Percentiles rank a stretch among this genome's conserved stretches.
These are phyloP conservation scores for Magnolia kwangsiensis DNA, from an alignment of 164 flowering plant species.

Conservation along the genomic window DNA sequence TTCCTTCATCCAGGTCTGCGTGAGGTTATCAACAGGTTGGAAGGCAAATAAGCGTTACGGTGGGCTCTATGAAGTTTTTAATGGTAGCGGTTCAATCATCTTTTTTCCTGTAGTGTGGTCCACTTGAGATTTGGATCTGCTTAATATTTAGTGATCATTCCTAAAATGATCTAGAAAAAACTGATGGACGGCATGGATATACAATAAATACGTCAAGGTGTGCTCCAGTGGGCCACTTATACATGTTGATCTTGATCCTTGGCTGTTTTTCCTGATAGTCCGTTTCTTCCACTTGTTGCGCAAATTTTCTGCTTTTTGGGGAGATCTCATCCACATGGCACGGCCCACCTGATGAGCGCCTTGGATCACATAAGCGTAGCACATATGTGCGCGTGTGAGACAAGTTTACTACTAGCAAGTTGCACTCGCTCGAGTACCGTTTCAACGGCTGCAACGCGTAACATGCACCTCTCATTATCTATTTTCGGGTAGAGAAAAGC, in stretches of 20 bases:
- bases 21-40: too few relatives aligned
- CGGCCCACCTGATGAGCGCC: background rate
- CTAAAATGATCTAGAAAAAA: too few relatives aligned
- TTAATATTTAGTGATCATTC: too few relatives aligned
- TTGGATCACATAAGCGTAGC: background rate
- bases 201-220: too few relatives aligned
- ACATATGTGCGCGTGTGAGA: background rate
- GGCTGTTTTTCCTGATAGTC: background rate
- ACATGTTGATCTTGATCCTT: background rate
- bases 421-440: background rate
- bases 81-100: too few relatives aligned
- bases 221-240: background rate
- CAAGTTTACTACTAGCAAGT: background rate
- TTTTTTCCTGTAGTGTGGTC: too few relatives aligned
- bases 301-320: background rate
- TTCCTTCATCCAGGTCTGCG: too few relatives aligned
- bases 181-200: too few relatives aligned
- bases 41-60: too few relatives aligned
- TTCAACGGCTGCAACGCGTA: background rate
- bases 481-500: too few relatives aligned
- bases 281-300: background rate
- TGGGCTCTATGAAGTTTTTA: too few relatives aligned
- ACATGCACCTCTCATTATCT: background rate
- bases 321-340: background rate
- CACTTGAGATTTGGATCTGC: too few relatives aligned